Percentiles rank a stretch among this genome's conserved stretches.
Conservation (phyloP, 306 rosid species). For the Senna siamea region DNA sequence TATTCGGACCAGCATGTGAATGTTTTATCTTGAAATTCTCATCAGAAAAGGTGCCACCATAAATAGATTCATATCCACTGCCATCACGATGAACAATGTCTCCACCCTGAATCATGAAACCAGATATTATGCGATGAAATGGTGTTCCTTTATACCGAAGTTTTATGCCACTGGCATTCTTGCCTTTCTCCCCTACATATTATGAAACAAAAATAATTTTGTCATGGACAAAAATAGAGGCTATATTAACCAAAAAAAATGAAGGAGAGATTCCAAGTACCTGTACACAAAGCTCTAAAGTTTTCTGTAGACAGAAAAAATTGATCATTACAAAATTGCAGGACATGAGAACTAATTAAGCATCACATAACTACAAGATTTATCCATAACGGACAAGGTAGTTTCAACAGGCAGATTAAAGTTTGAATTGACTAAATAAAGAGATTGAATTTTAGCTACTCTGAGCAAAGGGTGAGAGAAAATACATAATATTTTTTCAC, state of each 20-base stretch:
- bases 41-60: constrained; percentile 77
- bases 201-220: constrained; percentile 34
- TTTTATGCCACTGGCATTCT: constrained; percentile 54
- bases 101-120: constrained; percentile 91
- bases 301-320: constrained; percentile 66
- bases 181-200: constrained; percentile 71
- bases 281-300: constrained; percentile 91
- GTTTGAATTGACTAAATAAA: constrained; percentile 11
- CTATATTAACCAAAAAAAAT: neutral
- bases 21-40: constrained; percentile 78
- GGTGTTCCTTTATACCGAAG: constrained; percentile 79
- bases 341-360: constrained; percentile 10
- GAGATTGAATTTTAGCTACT: constrained; percentile 18
- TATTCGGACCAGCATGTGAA: constrained; percentile 80
- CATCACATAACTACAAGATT: neutral
- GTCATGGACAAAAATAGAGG: constrained; percentile 27
- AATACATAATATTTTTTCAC: neutral
- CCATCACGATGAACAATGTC: constrained; percentile 74
- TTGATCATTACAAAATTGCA: constrained; percentile 37
- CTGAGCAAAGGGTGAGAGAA: constrained; percentile 22
- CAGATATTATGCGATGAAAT: constrained; percentile 86
- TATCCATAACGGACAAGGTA: neutral
- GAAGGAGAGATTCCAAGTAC: constrained; percentile 48
- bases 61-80: constrained; percentile 72
- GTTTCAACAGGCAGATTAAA: constrained; percentile 11